Evolutionary conservation across 441 rosid species (phyloP).

Genomic region (Populus hybrid): DNA sequence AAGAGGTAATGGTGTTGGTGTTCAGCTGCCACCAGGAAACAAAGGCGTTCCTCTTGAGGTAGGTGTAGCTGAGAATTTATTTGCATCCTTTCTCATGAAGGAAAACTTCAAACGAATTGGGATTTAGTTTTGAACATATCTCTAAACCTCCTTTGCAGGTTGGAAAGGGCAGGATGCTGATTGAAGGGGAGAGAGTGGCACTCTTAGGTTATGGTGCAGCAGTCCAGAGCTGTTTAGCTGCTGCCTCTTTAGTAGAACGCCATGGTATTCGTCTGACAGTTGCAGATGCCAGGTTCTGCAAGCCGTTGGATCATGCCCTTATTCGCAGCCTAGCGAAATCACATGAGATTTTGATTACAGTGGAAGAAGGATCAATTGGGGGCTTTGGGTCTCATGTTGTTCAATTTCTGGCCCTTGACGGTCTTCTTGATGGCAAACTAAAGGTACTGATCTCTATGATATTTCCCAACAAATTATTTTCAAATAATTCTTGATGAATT

Average conservation of each 20-base stretch:
- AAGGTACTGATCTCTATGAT: slow-evolving; percentile 45
- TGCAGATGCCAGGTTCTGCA: slow-evolving; percentile 89
- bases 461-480: background rate
- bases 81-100: background rate
- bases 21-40: slow-evolving; percentile 67
- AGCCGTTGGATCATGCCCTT: slow-evolving; percentile 71
- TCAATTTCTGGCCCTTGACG: slow-evolving; percentile 83
- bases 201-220: slow-evolving; percentile 81
- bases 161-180: slow-evolving; percentile 73
- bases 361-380: slow-evolving; percentile 94
- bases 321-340: slow-evolving; percentile 75
- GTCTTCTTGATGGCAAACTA: slow-evolving; percentile 78
- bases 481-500: background rate
- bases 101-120: background rate
- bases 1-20: slow-evolving; percentile 91
- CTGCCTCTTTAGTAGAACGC: slow-evolving; percentile 49
- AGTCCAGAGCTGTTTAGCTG: slow-evolving; percentile 83
- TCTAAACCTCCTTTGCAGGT: slow-evolving; percentile 36
- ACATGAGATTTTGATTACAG: slow-evolving; percentile 75
- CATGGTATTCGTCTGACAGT: slow-evolving; percentile 60
- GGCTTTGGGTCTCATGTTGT: slow-evolving; percentile 95
- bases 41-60: slow-evolving; percentile 90
- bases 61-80: background rate
- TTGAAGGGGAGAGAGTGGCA: slow-evolving; percentile 90
- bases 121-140: background rate